Conservation (phyloP, 2,329 filamentous ascomycete species). For the Trichocomaceae sp. region DNA sequence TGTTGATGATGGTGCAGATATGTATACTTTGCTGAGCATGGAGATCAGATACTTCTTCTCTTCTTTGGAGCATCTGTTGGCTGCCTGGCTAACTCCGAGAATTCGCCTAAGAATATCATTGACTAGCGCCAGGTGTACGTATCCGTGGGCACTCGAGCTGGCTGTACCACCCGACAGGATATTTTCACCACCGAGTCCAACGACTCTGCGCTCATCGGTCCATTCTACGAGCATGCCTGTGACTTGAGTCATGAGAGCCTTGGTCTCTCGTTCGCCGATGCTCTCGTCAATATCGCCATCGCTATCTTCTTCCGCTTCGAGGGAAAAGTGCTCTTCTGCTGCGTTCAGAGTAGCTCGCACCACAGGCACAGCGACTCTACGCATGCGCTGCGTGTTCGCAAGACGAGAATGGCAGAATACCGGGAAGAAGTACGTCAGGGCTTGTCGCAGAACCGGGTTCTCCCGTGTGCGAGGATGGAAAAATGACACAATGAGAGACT, state of each 20-base stretch:
- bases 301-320: conserved; percentile 66
- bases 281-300: conserved; percentile 67
- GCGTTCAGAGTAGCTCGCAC: conserved; percentile 61
- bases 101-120: conserved; percentile 70
- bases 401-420: conserved; percentile 84
- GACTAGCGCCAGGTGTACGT: conserved; percentile 75
- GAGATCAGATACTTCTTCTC: conserved; percentile 76
- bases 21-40: conserved; percentile 74
- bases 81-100: conserved; percentile 41
- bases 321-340: conserved; percentile 58
- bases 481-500: conserved; percentile 75
- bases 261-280: conserved; percentile 59
- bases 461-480: conserved; percentile 76
- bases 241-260: conserved; percentile 62
- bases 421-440: conserved; percentile 86
- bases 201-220: conserved; percentile 81
- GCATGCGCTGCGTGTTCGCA: conserved; percentile 79
- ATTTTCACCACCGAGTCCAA: conserved; percentile 52
- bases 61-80: conserved; percentile 49
- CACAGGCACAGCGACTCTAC: conserved; percentile 63
- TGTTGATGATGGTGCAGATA: conserved; percentile 52
- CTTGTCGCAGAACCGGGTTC: conserved; percentile 78
- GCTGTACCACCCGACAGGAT: conserved; percentile 46
- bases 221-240: conserved; percentile 78
- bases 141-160: conserved; percentile 56